Evolutionary conservation across 208 protist genomes (phyloP), one percentile per base, ranked within the genome.

Genomic region (Acanthamoeba polyphaga): DNA sequence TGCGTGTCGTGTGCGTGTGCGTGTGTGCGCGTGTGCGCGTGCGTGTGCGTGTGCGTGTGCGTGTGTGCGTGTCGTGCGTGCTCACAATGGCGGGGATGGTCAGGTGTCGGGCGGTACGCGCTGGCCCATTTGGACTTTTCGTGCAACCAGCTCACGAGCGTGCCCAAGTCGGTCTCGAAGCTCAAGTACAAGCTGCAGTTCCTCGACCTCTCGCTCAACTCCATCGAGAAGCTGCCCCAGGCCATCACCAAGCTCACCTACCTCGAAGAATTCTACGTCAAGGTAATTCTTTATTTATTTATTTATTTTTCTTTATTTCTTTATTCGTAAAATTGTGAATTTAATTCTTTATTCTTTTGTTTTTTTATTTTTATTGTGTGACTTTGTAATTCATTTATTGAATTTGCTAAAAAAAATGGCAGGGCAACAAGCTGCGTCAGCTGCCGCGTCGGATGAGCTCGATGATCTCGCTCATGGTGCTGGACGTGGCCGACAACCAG

Each of bases 121-220:
- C 29, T 89, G 53, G 27, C 29, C 13, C 82, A 89, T 49, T 22
- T 89, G 32, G 82, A 68, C 82, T 58, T 66, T 51, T 89, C 72
- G 72, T 82, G 72, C 17, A 82, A 82, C 38, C 72, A 82, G 72
- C 72, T 82, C 1, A 82, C 72, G 43, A 53, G 10, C 38, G 34
- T 82, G 38, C 72, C 72, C 32, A 49, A 53, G 24, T 49, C 34
- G 27, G 10, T 82, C 19, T 82, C 72, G 19, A 82, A 82, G 72
- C 72, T 82, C 72, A 82, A 82, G 43, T 82, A 82, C 43, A 82
- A 82, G 72, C 72, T 82, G 22, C 72, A 82, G 72, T 82, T 82
- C 72, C 72, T 82, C 7, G 72, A 82, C 43, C 34, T 82, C 43
- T 82, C 72, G 38, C 72, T 55, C 32, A 82, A 82, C 72, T 27